Base-by-base conservation (phyloP, 2,329 filamentous ascomycete genomes). In the Penicillium sp. region DNA sequence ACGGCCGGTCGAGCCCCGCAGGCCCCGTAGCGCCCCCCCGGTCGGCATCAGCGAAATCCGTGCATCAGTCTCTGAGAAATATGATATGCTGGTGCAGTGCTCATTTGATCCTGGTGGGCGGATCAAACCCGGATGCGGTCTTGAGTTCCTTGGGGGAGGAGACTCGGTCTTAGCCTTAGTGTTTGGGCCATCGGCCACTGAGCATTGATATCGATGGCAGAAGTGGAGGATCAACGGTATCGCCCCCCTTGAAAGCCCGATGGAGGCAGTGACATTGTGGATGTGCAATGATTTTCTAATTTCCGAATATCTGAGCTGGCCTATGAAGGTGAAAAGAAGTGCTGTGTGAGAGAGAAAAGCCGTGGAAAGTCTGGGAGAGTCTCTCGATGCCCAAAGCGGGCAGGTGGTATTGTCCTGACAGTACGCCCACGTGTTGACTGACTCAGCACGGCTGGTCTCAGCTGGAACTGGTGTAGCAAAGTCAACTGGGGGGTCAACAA, bases 71-170 rank as follows among this genome's bases (percentile, higher is more conserved):
- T 24, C 31, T 24, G 51, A 46, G n/a, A 44, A 36, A 54, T 18
- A 44, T 36, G 40, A 18, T 24, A 36, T 35, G 16, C 39, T 24
- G 27, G 14, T 22, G 53, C 39, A 44, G 46, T 53, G 44, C 44
- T 58, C 47, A 60, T 59, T 64, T 56, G 58, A 56, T 58, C 24
- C 1, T n/a, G 47, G 47, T 4, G 33, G 33, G 19, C 36, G 27
- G 27, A 19, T 14, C 27, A 36, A 54, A n/a, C 19, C 51, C 51
- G 41, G 40, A 54, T 54, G 51, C 51, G 41, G 51, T 46, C 19
- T 27, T 35, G 31, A 18, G 31, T n/a, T 43, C 35, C 50, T 43
- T 36, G 40, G 54, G 22, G 22, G 24, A 16, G 4, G 7, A 31
- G 31, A 9, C 31, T 31, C 6, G 31, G 31, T 27, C 35, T 52